phyloP scores from a whole-genome alignment of 148 eudicot genomes.

The Beta vulgaris region DNA sequence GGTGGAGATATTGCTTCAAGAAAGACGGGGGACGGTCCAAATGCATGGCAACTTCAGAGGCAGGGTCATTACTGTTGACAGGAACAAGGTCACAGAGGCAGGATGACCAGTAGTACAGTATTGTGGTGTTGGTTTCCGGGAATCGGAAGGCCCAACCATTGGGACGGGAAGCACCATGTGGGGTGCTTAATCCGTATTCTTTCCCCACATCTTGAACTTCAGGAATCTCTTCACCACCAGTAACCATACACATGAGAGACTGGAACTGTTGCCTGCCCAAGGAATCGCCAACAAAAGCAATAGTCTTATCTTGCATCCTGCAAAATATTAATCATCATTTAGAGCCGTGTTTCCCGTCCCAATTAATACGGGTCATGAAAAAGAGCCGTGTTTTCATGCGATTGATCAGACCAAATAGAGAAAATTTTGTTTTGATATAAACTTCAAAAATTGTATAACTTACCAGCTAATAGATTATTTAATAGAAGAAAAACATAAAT shows the following conservation, averaged over 20 bases:
- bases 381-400: neutral
- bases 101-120: constrained; percentile 59
- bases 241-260: constrained; percentile 68
- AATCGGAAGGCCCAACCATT: constrained; percentile 63
- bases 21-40: constrained; percentile 58
- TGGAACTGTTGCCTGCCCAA: constrained; percentile 67
- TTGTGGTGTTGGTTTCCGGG: constrained; percentile 53
- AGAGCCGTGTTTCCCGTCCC: neutral
- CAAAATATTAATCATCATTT: neutral
- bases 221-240: constrained; percentile 49
- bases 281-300: constrained; percentile 67
- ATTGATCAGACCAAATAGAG: neutral
- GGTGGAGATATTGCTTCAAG: constrained; percentile 35
- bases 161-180: constrained; percentile 48
- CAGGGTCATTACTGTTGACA: constrained; percentile 34
- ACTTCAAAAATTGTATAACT: too few species aligned
- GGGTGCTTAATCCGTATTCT: constrained; percentile 40
- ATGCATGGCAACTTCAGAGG: constrained; percentile 50
- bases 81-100: constrained; percentile 52
- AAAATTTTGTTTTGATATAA: neutral
- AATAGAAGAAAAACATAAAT: neutral
- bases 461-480: too few species aligned
- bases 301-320: constrained; percentile 68
- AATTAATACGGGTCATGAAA: too few species aligned
- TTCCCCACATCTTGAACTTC: constrained; percentile 47